A percentile compares a stretch with the other conserved stretches of the same genome.
phyloP scores from a whole-genome alignment of 2,329 filamentous ascomycete species.

The Ascochyta fabae region DNA sequence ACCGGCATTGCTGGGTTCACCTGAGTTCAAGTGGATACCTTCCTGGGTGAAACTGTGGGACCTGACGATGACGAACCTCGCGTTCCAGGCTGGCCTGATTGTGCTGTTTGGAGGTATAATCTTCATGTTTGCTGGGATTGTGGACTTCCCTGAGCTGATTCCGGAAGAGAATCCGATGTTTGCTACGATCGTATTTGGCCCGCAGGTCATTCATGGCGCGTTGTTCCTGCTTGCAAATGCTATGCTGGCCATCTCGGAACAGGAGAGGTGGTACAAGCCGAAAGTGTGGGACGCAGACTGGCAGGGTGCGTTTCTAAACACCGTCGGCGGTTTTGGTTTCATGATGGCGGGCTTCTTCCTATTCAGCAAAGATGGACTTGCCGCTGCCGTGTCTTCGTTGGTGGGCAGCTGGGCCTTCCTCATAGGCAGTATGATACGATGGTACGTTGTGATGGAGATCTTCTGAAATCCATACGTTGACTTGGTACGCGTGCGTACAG shows the following conservation, averaged over 20 bases:
- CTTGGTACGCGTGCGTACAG: neutral
- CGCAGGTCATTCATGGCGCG: slow-evolving; percentile 34
- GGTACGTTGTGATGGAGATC: slow-evolving; percentile 36
- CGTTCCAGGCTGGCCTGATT: slow-evolving; percentile 40
- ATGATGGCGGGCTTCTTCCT: slow-evolving; percentile 38
- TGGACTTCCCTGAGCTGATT: slow-evolving; percentile 35
- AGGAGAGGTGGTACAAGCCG: slow-evolving; percentile 37
- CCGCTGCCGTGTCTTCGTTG: slow-evolving; percentile 27
- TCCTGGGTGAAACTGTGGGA: slow-evolving; percentile 24
- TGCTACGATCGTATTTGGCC: slow-evolving; percentile 29
- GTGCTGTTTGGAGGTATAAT: slow-evolving; percentile 39
- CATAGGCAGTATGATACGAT: slow-evolving; percentile 32
- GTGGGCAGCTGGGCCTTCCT: slow-evolving; percentile 37
- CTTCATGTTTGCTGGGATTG: slow-evolving; percentile 40
- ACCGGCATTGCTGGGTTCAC: slow-evolving; percentile 32
- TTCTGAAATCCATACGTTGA: slow-evolving; percentile 2
- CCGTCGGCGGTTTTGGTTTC: slow-evolving; percentile 35
- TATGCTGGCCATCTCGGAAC: slow-evolving; percentile 34
- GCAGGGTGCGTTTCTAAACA: slow-evolving; percentile 36
- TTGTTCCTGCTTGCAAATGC: slow-evolving; percentile 37
- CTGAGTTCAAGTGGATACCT: slow-evolving; percentile 37
- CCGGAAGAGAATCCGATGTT: slow-evolving; percentile 23
- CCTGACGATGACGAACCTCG: slow-evolving; percentile 25
- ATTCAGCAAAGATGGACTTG: slow-evolving; percentile 19
- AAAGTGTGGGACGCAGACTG: slow-evolving; percentile 33